Evolutionary conservation across 768 basidiomycete species (phyloP).

Genomic region (Pholiota microspora): DNA sequence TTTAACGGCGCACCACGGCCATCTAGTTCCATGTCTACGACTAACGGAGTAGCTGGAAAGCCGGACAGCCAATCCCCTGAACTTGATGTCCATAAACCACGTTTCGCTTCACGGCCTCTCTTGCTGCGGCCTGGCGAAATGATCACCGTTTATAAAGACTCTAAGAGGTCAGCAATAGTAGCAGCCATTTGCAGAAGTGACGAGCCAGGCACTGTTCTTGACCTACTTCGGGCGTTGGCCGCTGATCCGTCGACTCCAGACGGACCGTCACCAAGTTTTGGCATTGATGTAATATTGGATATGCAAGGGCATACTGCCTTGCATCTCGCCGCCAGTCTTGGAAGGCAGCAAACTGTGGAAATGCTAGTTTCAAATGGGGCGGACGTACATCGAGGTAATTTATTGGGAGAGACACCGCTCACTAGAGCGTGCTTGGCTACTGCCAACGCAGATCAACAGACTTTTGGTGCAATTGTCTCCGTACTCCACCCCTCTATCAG

Average conservation of each 20-base stretch:
- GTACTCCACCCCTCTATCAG: constrained; percentile 73
- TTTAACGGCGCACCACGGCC: constrained; percentile 49
- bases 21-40: constrained; percentile 36
- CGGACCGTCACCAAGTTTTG: constrained; percentile 32
- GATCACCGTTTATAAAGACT: constrained; percentile 48
- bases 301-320: constrained; percentile 94
- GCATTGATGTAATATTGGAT: constrained; percentile 86
- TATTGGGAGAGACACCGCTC: constrained; percentile 90
- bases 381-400: constrained; percentile 89
- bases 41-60: constrained; percentile 39
- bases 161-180: constrained; percentile 60
- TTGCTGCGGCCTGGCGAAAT: constrained; percentile 52
- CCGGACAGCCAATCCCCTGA: constrained; percentile 36
- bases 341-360: constrained; percentile 62
- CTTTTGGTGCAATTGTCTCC: constrained; percentile 65
- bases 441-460: constrained; percentile 76
- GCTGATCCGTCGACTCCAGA: constrained; percentile 37
- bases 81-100: constrained; percentile 45
- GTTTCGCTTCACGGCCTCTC: constrained; percentile 69
- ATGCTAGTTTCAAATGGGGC: constrained; percentile 77
- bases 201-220: constrained; percentile 59
- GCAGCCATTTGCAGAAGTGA: constrained; percentile 69
- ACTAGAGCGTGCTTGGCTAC: constrained; percentile 91
- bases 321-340: constrained; percentile 89
- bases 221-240: constrained; percentile 63